Evolutionary conservation across 1,284 basidiomycete species (phyloP), one percentile per base, ranked within the genome.

Genomic region (Schizopora paradoxa): DNA sequence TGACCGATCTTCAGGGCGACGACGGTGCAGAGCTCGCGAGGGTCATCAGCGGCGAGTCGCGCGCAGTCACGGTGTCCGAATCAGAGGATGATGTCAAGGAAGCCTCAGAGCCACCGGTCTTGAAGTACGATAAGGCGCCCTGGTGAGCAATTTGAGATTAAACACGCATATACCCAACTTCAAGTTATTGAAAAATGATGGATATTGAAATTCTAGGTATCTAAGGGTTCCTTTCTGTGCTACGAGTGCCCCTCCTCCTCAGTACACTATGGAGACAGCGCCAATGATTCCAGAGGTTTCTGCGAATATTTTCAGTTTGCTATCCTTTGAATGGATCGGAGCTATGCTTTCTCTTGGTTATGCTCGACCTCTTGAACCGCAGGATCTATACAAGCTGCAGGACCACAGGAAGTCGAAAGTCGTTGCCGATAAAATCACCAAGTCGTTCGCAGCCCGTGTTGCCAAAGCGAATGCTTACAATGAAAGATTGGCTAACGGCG

Each of bases 331-430:
- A 41, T 95, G 91, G 91, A 75, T 94, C 42, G 82, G 79, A 0
- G 76, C 81, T 2, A 67, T 91, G 42, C 74, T 91, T 62, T 67
- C 69, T 7, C 62, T 81, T 5, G 85, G 85, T 6, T 90, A 87
- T 60, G 75, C 79, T 11, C 76, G 91, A 4, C 85, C 91, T 1
- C 73, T 95, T 4, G 85, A 92, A 60, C 79, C 83, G 0, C 68
- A 82, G 0, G 92, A 96, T 64, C 69, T 95, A n/a, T 94, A 86
- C 74, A 84, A 79, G 60, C 77, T 94, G 35, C 81, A 83, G 51
- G 74, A 79, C 38, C 67, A 80, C 11, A 76, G 76, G 16, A 68
- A 74, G 3, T 70, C 85, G 0, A 68, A 70, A 2, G 56, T 67
- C 11, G 76, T 92, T 37, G 82, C 86, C 1, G 67, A 76, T 5